phyloP scores from a whole-genome alignment of 2,329 filamentous ascomycete species.

The Lasiodiplodia gonubiensis region DNA sequence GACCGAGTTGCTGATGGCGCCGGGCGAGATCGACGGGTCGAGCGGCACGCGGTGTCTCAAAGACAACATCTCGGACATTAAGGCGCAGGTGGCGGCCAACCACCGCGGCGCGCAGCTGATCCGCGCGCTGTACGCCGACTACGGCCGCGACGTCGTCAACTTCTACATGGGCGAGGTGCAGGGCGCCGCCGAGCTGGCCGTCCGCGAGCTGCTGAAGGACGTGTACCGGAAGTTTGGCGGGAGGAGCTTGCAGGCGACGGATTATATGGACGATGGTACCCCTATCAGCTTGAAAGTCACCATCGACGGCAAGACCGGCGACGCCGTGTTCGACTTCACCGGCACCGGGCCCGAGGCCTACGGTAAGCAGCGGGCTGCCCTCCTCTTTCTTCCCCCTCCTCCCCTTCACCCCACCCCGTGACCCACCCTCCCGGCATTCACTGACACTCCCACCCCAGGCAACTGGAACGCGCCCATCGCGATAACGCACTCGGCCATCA shows the following conservation, averaged over 20 bases:
- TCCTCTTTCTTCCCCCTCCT: no score
- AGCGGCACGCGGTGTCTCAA: conserved; percentile 41
- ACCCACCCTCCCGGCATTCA: no score
- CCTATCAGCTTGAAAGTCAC: conserved; percentile 42
- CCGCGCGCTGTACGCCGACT: conserved; percentile 27
- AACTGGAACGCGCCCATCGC: conserved; percentile 47
- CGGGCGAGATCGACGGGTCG: conserved; percentile 47
- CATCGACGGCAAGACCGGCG: conserved; percentile 41
- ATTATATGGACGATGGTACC: conserved; percentile 52
- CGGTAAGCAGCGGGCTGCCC: conserved; percentile 30
- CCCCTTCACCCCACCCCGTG: no score
- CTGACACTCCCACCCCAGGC: conserved; percentile 22
- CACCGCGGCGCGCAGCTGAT: conserved; percentile 29
- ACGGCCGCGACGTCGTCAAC: conserved; percentile 19
- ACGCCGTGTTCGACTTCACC: conserved; percentile 49
- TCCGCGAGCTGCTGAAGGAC: conserved; percentile 28
- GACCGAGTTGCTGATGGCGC: conserved; percentile 39
- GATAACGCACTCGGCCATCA: conserved; percentile 44
- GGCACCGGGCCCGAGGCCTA: conserved; percentile 46
- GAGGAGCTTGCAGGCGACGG: conserved; percentile 32
- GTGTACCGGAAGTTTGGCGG: neutral
- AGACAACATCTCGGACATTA: conserved; percentile 32
- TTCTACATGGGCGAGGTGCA: conserved; percentile 32
- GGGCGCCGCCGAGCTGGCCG: conserved; percentile 30
- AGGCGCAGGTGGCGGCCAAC: conserved; percentile 31